Evolutionary conservation across 306 rosid genomes (phyloP).

Genomic region (Luffa acutangula): DNA sequence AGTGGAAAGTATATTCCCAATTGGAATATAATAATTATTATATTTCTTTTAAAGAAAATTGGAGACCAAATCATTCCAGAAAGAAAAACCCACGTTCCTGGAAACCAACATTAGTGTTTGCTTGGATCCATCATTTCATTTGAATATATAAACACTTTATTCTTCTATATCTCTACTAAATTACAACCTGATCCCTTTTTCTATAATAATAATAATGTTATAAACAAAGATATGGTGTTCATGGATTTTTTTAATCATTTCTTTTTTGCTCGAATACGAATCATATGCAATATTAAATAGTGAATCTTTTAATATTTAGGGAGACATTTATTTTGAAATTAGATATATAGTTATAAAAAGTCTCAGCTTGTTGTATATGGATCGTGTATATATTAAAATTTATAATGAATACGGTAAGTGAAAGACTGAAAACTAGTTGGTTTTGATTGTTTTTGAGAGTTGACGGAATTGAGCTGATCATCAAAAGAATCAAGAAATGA

Average conservation of each 20-base stretch:
- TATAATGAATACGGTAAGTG: too few relatives aligned
- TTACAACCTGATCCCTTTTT: not conserved
- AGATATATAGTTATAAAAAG: too few relatives aligned
- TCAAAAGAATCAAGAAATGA: too few relatives aligned
- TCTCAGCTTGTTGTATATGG: not conserved
- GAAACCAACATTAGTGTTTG: not conserved
- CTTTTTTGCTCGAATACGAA: not conserved
- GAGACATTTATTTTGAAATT: not conserved
- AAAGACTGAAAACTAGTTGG: too few relatives aligned
- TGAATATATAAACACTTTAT: not conserved
- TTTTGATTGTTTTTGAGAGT: too few relatives aligned
- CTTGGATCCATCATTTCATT: not conserved
- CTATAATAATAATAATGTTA: not conserved
- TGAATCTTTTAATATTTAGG: not conserved
- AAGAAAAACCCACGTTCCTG: not conserved
- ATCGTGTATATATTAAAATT: too few relatives aligned
- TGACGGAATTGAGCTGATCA: too few relatives aligned
- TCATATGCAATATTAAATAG: not conserved
- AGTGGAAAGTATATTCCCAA: not conserved
- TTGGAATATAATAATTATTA: not conserved
- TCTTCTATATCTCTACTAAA: constrained; percentile 3
- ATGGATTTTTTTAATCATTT: not conserved
- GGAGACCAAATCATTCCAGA: not conserved
- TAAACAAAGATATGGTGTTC: not conserved
- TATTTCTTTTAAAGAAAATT: not conserved